A percentile compares a stretch with the other conserved stretches of the same genome.
Evolutionary conservation across 2,329 filamentous ascomycete genomes (phyloP).

Genomic region (Leptoxyphium fumago): DNA sequence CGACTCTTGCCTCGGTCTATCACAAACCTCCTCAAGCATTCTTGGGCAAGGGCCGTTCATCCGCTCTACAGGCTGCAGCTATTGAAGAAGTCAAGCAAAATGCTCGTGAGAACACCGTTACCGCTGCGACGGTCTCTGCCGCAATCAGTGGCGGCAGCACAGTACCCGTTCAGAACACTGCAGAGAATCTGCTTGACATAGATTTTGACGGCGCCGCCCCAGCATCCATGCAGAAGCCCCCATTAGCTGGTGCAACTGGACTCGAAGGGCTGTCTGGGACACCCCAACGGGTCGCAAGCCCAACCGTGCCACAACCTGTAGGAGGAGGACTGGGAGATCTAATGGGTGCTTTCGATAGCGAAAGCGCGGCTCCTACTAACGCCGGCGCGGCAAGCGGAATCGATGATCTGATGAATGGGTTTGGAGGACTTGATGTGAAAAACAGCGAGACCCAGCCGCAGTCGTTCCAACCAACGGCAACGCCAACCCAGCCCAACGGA

Average conservation of each 20-base stretch:
- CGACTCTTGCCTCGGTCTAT: constrained; percentile 90
- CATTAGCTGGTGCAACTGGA: constrained; percentile 33
- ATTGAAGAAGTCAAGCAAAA: constrained; percentile 94
- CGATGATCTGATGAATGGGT: constrained; percentile 79
- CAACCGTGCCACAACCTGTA: constrained; percentile 32
- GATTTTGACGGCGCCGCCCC: constrained; percentile 89
- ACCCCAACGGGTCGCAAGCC: constrained; percentile 54
- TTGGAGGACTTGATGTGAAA: constrained; percentile 65
- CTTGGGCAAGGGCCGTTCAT: constrained; percentile 84
- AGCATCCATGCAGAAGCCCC: constrained; percentile 61
- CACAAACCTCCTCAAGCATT: constrained; percentile 98
- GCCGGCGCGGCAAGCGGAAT: constrained; percentile 35
- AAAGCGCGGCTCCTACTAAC: constrained; percentile 22
- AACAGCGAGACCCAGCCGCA: constrained; percentile 28
- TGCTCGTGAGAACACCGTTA: constrained; percentile 84
- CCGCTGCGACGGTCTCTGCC: constrained; percentile 61
- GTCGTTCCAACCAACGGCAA: constrained; percentile 39
- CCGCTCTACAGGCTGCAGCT: constrained; percentile 84
- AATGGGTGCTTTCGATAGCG: constrained; percentile 10
- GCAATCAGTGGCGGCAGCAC: constrained; percentile 42
- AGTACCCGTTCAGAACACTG: constrained; percentile 50
- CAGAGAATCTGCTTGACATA: constrained; percentile 91
- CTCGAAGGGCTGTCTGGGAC: constrained; percentile 46
- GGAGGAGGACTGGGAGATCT: constrained; percentile 1
- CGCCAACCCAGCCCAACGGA: constrained; percentile 44